phyloP scores from a whole-genome alignment of 2,329 filamentous ascomycete species.

The Helicocarpus griseus region DNA sequence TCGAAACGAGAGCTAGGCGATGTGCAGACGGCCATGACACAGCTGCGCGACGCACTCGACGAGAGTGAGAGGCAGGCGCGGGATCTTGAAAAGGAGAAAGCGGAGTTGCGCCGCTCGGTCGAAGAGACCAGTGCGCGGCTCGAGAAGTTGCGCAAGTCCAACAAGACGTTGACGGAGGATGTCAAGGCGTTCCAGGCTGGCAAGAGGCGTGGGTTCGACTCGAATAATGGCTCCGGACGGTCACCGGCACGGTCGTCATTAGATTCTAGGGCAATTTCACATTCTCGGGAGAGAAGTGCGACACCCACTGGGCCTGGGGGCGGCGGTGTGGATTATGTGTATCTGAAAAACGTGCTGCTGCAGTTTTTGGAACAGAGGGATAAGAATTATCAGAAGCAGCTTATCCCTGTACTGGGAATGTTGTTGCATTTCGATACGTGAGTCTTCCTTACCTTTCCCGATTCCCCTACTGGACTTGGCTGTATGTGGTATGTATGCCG shows the following conservation, averaged over 20 bases:
- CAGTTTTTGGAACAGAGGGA: slow-evolving; percentile 59
- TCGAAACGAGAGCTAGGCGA: slow-evolving; percentile 66
- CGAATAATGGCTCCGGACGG: slow-evolving; percentile 41
- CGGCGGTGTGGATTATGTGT: slow-evolving; percentile 48
- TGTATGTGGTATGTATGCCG: background rate
- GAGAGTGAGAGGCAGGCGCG: slow-evolving; percentile 75
- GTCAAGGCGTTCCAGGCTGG: slow-evolving; percentile 31
- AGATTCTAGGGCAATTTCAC: slow-evolving; percentile 3
- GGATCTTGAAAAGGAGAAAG: slow-evolving; percentile 73
- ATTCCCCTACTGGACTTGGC: too few relatives aligned
- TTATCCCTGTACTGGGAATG: slow-evolving; percentile 57
- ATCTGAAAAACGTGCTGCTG: slow-evolving; percentile 56
- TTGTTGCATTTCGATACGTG: slow-evolving; percentile 56
- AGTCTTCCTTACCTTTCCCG: slow-evolving; percentile 17
- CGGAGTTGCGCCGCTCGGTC: slow-evolving; percentile 62
- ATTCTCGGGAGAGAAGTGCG: slow-evolving; percentile 24
- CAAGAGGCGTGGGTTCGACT: slow-evolving; percentile 26
- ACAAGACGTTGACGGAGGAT: slow-evolving; percentile 52
- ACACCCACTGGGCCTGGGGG: slow-evolving; percentile 24
- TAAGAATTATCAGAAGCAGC: slow-evolving; percentile 57
- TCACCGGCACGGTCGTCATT: slow-evolving; percentile 21
- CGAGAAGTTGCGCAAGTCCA: slow-evolving; percentile 67
- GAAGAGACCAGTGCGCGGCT: slow-evolving; percentile 69
- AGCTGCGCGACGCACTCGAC: slow-evolving; percentile 71
- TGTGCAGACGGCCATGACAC: slow-evolving; percentile 63